Base-by-base conservation (phyloP, 1,284 basidiomycete genomes). In the Apiotrichum gamsii region DNA sequence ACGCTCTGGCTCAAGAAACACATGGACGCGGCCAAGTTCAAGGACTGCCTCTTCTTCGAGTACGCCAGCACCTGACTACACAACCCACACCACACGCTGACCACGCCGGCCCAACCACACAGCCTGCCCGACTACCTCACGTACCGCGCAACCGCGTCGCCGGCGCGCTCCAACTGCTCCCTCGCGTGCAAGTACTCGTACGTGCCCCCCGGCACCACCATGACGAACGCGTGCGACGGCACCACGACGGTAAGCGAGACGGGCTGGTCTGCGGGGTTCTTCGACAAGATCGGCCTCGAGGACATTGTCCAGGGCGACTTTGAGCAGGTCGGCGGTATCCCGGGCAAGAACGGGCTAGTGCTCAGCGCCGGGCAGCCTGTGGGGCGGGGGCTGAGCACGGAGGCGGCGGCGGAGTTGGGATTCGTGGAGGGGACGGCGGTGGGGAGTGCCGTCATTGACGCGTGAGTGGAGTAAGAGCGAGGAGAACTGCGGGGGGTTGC, bases 101-200 rank as follows among this genome's bases (percentile, higher is more conserved):
- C n/a, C 5, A 5, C 14, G 14, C 11, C 34, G 14, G 8, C 14
- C 6, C 25, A 15, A 20, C 16, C 16, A 24, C n/a, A 9, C 14
- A 71, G 69, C 38, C 80, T 98, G 21, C 94, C 94, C 14, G 94
- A 98, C 74, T 97, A 84, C 75, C 80, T 98, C 45, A 95, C 94
- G 0, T 98, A 91, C 76, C 84, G 83, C 45, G 89, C 90, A 4
- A 98, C 95, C 1, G 78, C 77, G 19, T 78, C 82, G 51, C 76
- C 77, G 56, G 85, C 85, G 6, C 84, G 94, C 25, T 95, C 90
- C 4, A 84, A 82, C 69, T 97, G 94, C 74, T 96, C 91, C 2
- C 76, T 97, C 35, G 90, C 90, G 0, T 98, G 94, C 79, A 98
- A 98, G 75, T 97, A 87, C 73, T 90, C 88, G 2, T 98, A 85